Evolutionary conservation across 2,329 filamentous ascomycete species (phyloP), one percentile per base, ranked within the genome.

Genomic region (Pseudocercospora fuligena): DNA sequence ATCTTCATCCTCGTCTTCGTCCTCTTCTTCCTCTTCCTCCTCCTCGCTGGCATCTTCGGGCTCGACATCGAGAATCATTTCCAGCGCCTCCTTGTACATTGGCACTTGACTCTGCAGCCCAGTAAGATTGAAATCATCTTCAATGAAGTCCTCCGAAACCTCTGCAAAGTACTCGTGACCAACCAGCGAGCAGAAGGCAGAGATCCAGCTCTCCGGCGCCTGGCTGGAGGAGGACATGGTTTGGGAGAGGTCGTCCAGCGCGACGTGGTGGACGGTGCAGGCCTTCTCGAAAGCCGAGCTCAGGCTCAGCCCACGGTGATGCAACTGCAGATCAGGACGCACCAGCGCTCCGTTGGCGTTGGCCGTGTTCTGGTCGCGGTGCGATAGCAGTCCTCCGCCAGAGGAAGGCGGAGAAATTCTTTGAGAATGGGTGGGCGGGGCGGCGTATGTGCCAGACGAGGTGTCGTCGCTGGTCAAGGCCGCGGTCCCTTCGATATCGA

Each of bases 141-240:
- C 95, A 78, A 99, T 98, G 76, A 99, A 99, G 77, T 99, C 95
- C 82, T 99, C 95, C 54, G 93, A 95, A 60, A 99, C 94, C 83
- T 99, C 95, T 69, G 95, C 95, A 80, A 99, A 99, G 83, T 98
- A 99, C 81, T 99, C 95, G 79, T 99, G 95, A 69, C 95, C 95
- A 67, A 98, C 87, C 54, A 98, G 85, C 46, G 92, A 93, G 84
- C 95, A 99, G 80, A 97, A 99, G 66, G 94, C 96, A 70, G 93
- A 91, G 83, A 99, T 98, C 95, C 95, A 99, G 64, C 94, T 97
- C 84, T 99, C 95, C 73, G 86, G 85, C 51, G 86, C 84, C 71
- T 85, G 83, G 47, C 84, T 86, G 29, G 84, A 86, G 65, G 85
- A 85, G 66, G 85, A 87, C 85, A 87, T 87, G 75, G 74, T 76